Conservation (phyloP, 2,329 filamentous ascomycete species). For the Alternaria arbusti region DNA sequence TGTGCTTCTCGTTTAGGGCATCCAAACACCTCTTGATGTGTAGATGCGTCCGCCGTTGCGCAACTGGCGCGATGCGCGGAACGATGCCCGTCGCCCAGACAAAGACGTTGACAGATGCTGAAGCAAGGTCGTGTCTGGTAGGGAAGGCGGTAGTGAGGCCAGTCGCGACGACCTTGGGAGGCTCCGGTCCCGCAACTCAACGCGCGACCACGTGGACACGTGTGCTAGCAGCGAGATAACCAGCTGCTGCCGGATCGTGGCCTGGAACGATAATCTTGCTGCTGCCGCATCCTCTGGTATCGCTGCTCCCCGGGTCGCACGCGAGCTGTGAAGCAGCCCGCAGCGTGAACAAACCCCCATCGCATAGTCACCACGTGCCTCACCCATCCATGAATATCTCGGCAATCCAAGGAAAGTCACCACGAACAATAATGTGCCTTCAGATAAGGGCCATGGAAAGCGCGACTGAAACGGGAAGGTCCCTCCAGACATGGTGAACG, state of each 20-base stretch:
- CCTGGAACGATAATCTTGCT: neutral
- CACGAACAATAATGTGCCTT: neutral
- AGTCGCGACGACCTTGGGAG: neutral
- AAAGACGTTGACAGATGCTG: neutral
- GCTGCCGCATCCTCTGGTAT: neutral
- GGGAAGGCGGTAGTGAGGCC: neutral
- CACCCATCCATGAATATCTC: neutral
- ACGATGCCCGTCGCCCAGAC: neutral
- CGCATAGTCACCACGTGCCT: neutral
- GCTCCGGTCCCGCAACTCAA: neutral
- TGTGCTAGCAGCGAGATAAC: neutral
- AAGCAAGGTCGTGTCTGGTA: neutral
- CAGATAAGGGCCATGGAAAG: neutral
- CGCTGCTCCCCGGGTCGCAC: neutral
- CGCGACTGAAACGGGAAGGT: neutral
- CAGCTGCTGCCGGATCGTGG: neutral
- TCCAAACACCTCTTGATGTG: neutral
- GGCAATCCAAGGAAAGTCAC: neutral
- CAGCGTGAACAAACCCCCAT: neutral
- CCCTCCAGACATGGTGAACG: neutral
- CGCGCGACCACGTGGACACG: neutral
- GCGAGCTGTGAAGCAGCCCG: neutral
- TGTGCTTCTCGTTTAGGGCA: neutral
- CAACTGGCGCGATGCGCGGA: neutral
- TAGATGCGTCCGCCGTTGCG: neutral